phyloP scores from a whole-genome alignment of 495 filamentous ascomycete genomes.

The Zalerion maritima region DNA sequence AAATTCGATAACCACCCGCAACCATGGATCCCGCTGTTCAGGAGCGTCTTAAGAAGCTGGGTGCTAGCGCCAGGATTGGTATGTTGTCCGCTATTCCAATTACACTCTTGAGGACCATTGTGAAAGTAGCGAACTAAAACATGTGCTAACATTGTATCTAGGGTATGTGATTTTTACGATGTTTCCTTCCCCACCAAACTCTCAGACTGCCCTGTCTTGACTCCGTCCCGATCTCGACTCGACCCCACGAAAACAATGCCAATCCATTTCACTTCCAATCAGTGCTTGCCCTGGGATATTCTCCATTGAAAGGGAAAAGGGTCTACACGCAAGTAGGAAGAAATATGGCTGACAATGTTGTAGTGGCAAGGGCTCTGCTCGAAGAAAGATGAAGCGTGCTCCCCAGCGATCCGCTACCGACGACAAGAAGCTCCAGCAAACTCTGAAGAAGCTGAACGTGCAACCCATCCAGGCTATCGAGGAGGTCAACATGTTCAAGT shows the following conservation, averaged over 20 bases:
- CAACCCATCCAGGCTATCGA: slow-evolving; percentile 98
- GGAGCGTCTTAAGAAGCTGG: slow-evolving; percentile 64
- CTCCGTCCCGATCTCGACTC: slow-evolving; percentile 5
- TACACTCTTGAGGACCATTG: slow-evolving; percentile 4
- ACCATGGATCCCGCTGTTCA: slow-evolving; percentile 54
- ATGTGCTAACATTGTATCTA: slow-evolving; percentile 1
- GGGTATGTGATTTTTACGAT: slow-evolving; percentile 5
- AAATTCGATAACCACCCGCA: slow-evolving; percentile 9
- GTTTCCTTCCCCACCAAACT: neutral
- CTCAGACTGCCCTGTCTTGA: slow-evolving; percentile 3
- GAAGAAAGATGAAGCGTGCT: slow-evolving; percentile 96
- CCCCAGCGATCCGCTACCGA: slow-evolving; percentile 80
- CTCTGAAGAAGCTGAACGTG: slow-evolving; percentile 89
- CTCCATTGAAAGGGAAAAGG: slow-evolving; percentile 18
- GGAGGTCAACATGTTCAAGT: slow-evolving; percentile 99
- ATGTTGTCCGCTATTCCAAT: slow-evolving; percentile 25
- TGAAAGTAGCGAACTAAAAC: slow-evolving; percentile 2
- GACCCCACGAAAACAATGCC: slow-evolving; percentile 9
- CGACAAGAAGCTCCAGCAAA: slow-evolving; percentile 97
- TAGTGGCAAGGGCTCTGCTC: slow-evolving; percentile 95
- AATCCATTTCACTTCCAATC: slow-evolving; percentile 3
- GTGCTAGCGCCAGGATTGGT: slow-evolving; percentile 65
- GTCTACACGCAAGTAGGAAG: slow-evolving; percentile 1
- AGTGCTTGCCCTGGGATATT: slow-evolving; percentile 10
- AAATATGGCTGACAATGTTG: neutral